Percentiles rank a stretch among this genome's conserved stretches.
Evolutionary conservation across 1,139 yeast species (phyloP).

Genomic region (Saccharomycopsis hybrid): DNA sequence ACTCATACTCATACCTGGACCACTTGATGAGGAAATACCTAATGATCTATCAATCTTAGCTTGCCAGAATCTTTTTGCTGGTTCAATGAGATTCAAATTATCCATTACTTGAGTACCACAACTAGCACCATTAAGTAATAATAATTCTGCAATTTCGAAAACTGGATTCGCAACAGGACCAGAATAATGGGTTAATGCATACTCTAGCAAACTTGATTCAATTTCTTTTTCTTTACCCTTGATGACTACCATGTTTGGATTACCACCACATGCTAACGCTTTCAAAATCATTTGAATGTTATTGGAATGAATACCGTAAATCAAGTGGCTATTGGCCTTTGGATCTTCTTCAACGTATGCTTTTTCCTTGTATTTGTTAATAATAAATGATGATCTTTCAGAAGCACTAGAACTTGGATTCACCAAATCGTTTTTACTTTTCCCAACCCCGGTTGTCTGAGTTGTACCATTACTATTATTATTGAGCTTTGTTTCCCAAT

Average conservation of each 20-base stretch:
- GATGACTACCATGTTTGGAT: conserved; percentile 36
- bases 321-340: conserved; percentile 28
- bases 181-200: conserved; percentile 47
- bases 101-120: conserved; percentile 31
- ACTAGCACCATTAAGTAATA: conserved; percentile 57
- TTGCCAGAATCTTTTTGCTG: conserved; percentile 50
- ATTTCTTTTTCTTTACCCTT: conserved; percentile 28
- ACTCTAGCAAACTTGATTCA: conserved; percentile 48
- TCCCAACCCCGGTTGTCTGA: conserved; percentile 23
- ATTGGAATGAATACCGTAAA: conserved; percentile 46
- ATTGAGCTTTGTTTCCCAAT: conserved; percentile 46
- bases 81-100: conserved; percentile 34
- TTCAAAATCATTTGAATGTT: conserved; percentile 41
- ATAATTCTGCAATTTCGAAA: conserved; percentile 70
- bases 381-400: conserved; percentile 40
- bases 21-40: conserved; percentile 8
- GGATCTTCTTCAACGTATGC: conserved; percentile 31
- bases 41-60: conserved; percentile 31
- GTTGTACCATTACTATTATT: conserved; percentile 21
- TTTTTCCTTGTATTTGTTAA: conserved; percentile 43
- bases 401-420: conserved; percentile 27
- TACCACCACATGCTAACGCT: conserved; percentile 45
- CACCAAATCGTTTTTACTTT: conserved; percentile 32
- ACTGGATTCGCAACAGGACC: conserved; percentile 29
- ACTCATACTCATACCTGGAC: too few species aligned